A percentile compares a stretch with the other conserved stretches of the same genome.
phyloP scores from a whole-genome alignment of 2,329 filamentous ascomycete species.

The Pseudocercospora fuligena region DNA sequence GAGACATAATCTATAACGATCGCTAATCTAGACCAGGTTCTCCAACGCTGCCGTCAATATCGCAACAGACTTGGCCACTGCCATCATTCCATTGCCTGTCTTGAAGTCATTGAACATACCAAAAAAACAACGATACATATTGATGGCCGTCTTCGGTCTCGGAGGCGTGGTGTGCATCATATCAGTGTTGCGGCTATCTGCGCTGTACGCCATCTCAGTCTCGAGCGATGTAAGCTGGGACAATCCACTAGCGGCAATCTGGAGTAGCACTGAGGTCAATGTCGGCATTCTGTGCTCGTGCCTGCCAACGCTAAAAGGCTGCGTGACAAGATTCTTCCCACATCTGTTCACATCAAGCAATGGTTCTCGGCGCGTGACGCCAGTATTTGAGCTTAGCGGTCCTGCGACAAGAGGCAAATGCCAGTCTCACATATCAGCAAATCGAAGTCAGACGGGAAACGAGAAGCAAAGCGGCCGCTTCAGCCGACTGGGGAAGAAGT shows the following conservation, averaged over 20 bases:
- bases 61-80: conserved; percentile 40
- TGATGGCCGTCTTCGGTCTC: conserved; percentile 43
- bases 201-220: conserved; percentile 34
- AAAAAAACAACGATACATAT: conserved; percentile 35
- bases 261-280: conserved; percentile 37
- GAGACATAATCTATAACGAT: background rate
- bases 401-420: conserved; percentile 14
- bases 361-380: conserved; percentile 7
- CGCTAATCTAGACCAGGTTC: conserved; percentile 27
- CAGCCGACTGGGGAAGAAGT: conserved; percentile 6
- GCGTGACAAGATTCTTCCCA: conserved; percentile 36
- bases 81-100: conserved; percentile 41
- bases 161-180: conserved; percentile 38
- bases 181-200: conserved; percentile 35
- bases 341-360: conserved; percentile 28
- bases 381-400: conserved; percentile 22
- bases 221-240: conserved; percentile 36
- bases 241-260: conserved; percentile 35
- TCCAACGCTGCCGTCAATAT: conserved; percentile 42
- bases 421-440: conserved; percentile 22
- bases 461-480: background rate
- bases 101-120: conserved; percentile 38
- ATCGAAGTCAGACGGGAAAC: conserved; percentile 14
- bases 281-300: conserved; percentile 38
- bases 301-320: conserved; percentile 36